Evolutionary conservation across 2,329 filamentous ascomycete genomes (phyloP).

Genomic region (Bipolaris oryzae): DNA sequence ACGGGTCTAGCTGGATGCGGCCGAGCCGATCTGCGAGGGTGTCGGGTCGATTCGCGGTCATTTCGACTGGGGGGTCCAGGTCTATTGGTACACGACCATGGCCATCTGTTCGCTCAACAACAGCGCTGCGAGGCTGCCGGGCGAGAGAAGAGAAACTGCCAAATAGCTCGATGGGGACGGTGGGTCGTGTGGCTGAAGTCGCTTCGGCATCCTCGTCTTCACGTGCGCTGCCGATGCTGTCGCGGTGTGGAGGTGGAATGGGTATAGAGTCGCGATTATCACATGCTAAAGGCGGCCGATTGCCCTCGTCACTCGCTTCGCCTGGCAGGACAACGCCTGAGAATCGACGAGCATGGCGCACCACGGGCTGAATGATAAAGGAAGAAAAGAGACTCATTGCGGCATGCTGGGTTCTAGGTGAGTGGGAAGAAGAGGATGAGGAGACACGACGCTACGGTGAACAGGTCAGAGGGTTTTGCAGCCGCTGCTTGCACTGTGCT

Average conservation of each 20-base stretch:
- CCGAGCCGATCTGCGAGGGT: conserved; percentile 37
- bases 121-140: conserved; percentile 32
- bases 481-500: conserved; percentile 20
- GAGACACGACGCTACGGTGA: not conserved
- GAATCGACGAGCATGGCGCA: conserved; percentile 49
- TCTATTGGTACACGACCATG: conserved; percentile 34
- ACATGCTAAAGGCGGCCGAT: conserved; percentile 32
- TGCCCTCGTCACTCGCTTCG: conserved; percentile 24
- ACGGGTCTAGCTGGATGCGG: conserved; percentile 30
- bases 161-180: conserved; percentile 22
- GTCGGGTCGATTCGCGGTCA: conserved; percentile 42
- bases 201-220: conserved; percentile 13
- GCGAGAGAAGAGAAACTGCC: conserved; percentile 31
- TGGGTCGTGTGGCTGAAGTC: conserved; percentile 9
- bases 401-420: conserved; percentile 20
- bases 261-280: conserved; percentile 27
- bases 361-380: conserved; percentile 50
- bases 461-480: not conserved
- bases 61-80: conserved; percentile 36
- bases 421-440: not conserved
- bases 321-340: conserved; percentile 33
- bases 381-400: conserved; percentile 50
- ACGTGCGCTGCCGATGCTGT: conserved; percentile 11
- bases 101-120: conserved; percentile 30
- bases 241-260: conserved; percentile 15